These are phyloP conservation scores for Russula sp. DNA, from an alignment of 768 basidiomycete species.

Conservation along the genomic window DNA sequence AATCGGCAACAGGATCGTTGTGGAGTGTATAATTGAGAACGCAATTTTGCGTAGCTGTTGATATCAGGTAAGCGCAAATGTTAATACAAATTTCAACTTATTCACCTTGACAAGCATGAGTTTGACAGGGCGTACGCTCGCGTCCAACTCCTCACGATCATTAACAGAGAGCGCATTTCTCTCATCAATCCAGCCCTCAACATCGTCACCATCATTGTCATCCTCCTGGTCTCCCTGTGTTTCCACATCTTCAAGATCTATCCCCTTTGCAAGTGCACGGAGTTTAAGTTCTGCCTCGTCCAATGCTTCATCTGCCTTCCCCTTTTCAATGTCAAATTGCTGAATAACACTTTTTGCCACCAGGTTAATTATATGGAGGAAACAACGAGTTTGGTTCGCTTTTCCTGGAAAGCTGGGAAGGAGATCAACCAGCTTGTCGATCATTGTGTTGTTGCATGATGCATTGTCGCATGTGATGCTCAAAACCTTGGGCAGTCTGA, in stretches of 20 bases:
- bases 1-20: slow-evolving; percentile 36
- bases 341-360: slow-evolving; percentile 37
- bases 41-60: slow-evolving; percentile 13
- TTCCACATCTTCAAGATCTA: too few species aligned
- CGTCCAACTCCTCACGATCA: too few species aligned
- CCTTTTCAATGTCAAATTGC: slow-evolving; percentile 38
- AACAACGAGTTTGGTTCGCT: slow-evolving; percentile 37
- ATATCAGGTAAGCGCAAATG: too few species aligned
- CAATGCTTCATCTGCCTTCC: background rate
- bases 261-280: too few species aligned
- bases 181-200: too few species aligned
- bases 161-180: too few species aligned
- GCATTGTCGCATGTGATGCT: slow-evolving; percentile 35
- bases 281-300: background rate
- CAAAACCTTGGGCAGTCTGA: too few species aligned
- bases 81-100: too few species aligned
- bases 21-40: slow-evolving; percentile 33
- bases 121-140: too few species aligned
- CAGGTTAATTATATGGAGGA: slow-evolving; percentile 42
- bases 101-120: too few species aligned
- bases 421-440: slow-evolving; percentile 31
- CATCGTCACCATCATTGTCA: too few species aligned
- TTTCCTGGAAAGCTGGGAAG: slow-evolving; percentile 33
- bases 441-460: slow-evolving; percentile 38
- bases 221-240: too few species aligned